phyloP scores from a whole-genome alignment of 2,329 filamentous ascomycete genomes.

The Pyrenophora graminea region DNA sequence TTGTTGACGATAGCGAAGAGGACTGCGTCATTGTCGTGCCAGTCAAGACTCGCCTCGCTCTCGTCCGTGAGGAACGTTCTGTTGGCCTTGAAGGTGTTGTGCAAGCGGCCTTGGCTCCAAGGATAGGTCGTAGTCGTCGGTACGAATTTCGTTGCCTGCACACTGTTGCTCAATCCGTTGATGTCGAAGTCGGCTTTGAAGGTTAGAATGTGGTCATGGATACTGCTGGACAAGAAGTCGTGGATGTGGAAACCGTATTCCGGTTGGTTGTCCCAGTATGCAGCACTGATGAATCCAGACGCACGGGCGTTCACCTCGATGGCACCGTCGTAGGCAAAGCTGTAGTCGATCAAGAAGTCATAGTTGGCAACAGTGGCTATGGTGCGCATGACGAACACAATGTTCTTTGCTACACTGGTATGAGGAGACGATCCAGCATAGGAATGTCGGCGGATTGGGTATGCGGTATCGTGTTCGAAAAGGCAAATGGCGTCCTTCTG shows the following conservation, averaged over 20 bases:
- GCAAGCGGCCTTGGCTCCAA: slow-evolving; percentile 55
- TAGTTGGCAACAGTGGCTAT: slow-evolving; percentile 55
- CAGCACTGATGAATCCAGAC: slow-evolving; percentile 35
- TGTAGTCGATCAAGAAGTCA: slow-evolving; percentile 36
- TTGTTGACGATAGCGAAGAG: slow-evolving; percentile 58
- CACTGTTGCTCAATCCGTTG: slow-evolving; percentile 42
- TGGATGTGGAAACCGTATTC: slow-evolving; percentile 49
- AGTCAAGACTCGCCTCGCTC: slow-evolving; percentile 50
- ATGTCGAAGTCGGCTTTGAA: slow-evolving; percentile 51
- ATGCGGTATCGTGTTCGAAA: slow-evolving; percentile 33
- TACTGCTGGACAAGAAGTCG: slow-evolving; percentile 41
- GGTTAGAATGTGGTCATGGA: slow-evolving; percentile 48
- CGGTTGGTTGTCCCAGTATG: slow-evolving; percentile 29
- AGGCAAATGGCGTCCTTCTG: slow-evolving; percentile 48
- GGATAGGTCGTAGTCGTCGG: slow-evolving; percentile 54
- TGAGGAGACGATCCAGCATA: slow-evolving; percentile 19
- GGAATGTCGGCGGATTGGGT: slow-evolving; percentile 40
- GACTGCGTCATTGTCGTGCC: slow-evolving; percentile 53
- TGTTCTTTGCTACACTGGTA: slow-evolving; percentile 40
- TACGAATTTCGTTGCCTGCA: slow-evolving; percentile 39
- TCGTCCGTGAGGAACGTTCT: slow-evolving; percentile 47
- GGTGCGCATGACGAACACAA: slow-evolving; percentile 50
- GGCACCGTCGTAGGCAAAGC: slow-evolving; percentile 34
- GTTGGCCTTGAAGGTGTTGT: slow-evolving; percentile 59
- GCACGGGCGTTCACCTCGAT: slow-evolving; percentile 33